Conservation (phyloP, 208 protist genomes). For the Entamoeba histolytica region DNA sequence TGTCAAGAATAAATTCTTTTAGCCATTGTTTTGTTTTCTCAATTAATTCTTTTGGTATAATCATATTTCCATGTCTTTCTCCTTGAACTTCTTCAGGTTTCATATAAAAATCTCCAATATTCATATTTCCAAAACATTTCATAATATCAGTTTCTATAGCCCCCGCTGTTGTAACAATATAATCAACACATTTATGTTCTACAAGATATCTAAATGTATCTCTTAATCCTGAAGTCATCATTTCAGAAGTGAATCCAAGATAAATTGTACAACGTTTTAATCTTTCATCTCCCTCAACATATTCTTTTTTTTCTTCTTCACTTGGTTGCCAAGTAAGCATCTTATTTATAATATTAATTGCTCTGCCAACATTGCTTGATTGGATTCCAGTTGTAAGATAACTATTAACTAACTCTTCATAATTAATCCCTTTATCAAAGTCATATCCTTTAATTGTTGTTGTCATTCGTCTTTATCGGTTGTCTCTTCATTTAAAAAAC, state of each 20-base stretch:
- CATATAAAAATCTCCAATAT: slow-evolving; percentile 28
- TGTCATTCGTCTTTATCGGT: background rate
- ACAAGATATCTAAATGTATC: slow-evolving; percentile 84
- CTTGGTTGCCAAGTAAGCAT: slow-evolving; percentile 49
- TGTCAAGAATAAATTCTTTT: slow-evolving; percentile 69
- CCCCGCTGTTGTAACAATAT: slow-evolving; percentile 87
- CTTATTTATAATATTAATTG: slow-evolving; percentile 49
- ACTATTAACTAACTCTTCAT: slow-evolving; percentile 37
- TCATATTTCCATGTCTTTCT: slow-evolving; percentile 79
- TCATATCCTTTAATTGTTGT: slow-evolving; percentile 30
- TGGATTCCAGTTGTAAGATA: slow-evolving; percentile 53
- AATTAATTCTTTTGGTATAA: slow-evolving; percentile 98
- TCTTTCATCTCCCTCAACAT: slow-evolving; percentile 11
- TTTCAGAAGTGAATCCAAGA: slow-evolving; percentile 94
- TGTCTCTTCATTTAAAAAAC: too few relatives aligned
- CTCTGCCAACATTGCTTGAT: slow-evolving; percentile 45
- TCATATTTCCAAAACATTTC: slow-evolving; percentile 50
- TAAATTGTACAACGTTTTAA: slow-evolving; percentile 60
- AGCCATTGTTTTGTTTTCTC: slow-evolving; percentile 97
- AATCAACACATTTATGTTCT: slow-evolving; percentile 72
- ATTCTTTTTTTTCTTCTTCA: slow-evolving; percentile 37
- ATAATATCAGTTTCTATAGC: slow-evolving; percentile 99
- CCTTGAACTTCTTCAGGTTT: slow-evolving; percentile 14
- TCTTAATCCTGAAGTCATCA: slow-evolving; percentile 88
- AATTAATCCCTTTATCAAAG: slow-evolving; percentile 26